These are phyloP conservation scores for Ophiostoma sp. DNA, from an alignment of 2,329 filamentous ascomycete species.

Conservation along the genomic window DNA sequence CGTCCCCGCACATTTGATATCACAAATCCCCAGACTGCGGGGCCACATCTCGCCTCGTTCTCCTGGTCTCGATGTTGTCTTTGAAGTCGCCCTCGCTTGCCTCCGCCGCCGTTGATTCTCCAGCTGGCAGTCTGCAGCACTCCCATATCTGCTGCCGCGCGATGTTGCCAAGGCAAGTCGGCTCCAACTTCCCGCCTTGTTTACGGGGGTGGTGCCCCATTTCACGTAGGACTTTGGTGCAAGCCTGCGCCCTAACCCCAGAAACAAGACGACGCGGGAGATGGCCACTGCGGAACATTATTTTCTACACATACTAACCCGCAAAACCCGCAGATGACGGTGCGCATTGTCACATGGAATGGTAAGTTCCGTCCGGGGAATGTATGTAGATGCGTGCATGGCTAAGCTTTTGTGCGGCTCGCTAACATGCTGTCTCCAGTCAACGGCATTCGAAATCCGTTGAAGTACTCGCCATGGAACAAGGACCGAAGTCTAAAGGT, in stretches of 20 bases:
- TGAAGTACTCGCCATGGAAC: conserved; percentile 81
- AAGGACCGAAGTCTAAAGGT: conserved; percentile 70
- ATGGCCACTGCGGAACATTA: background rate
- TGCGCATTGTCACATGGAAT: conserved; percentile 87
- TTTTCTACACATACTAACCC: conserved; percentile 5
- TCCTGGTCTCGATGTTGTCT: conserved; percentile 1
- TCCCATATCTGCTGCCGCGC: background rate
- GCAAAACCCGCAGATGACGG: conserved; percentile 53
- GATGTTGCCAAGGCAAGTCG: conserved; percentile 14
- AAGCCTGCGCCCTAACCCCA: too few relatives aligned
- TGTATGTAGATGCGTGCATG: background rate
- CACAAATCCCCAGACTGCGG: background rate
- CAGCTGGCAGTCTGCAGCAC: background rate
- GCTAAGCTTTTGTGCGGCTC: conserved; percentile 19
- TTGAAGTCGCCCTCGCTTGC: background rate
- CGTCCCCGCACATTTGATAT: background rate
- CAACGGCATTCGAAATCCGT: conserved; percentile 81
- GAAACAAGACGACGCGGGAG: background rate
- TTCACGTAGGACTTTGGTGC: background rate
- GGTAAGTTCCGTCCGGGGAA: conserved; percentile 48
- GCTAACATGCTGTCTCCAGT: conserved; percentile 32
- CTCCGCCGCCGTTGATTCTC: background rate
- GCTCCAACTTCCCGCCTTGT: background rate
- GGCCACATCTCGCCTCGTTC: background rate
- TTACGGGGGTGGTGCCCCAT: background rate